Evolutionary conservation across 2,329 filamentous ascomycete species (phyloP), one percentile per base, ranked within the genome.

Genomic region (Stylonectria norvegica): DNA sequence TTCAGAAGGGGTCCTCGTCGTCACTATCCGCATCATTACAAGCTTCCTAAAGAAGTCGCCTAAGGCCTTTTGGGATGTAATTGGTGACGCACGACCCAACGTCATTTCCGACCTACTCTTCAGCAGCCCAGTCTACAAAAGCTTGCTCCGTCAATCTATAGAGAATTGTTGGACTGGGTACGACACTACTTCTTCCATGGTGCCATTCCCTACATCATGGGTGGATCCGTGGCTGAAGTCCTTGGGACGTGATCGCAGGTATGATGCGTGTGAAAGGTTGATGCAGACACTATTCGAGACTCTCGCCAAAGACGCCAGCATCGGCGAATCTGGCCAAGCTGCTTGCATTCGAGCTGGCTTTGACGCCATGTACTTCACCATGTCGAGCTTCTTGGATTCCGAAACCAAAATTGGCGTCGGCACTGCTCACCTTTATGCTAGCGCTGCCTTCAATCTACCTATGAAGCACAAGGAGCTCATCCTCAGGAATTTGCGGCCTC

Each of bases 101-200:
- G 81, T 84, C 22, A 80, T 97, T 34, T 80, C 89, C n/a, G 89
- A 96, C 59, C 78, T 89, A 48, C 78, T 95, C 30, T 87, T 93
- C 54, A 79, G 77, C 43, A 89, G 85, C 47, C 81, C 83, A 6
- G 73, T 78, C 4, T 80, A 86, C 53, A 73, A 74, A 22, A 66
- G 66, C n/a, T 61, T 86, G 5, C 72, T 90, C 10, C 64, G 69
- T 7, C 78, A 82, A 47, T 82, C 83, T 11, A 68, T 81, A 30
- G 70, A 76, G 16, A 54, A 64, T 28, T 65, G 59, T 43, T 67
- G 64, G 64, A 57, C 49, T 33, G 58, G 55, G 2, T 57, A 56
- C n/a, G 73, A 77, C 22, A 60, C 69, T 10, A 66, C 48, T 5
- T 23, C 67, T 10, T 70, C 76, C 4, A 70, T 71, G 39, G 72